Conservation (phyloP, 805 yeast species). For the Ogataea allantospora region DNA sequence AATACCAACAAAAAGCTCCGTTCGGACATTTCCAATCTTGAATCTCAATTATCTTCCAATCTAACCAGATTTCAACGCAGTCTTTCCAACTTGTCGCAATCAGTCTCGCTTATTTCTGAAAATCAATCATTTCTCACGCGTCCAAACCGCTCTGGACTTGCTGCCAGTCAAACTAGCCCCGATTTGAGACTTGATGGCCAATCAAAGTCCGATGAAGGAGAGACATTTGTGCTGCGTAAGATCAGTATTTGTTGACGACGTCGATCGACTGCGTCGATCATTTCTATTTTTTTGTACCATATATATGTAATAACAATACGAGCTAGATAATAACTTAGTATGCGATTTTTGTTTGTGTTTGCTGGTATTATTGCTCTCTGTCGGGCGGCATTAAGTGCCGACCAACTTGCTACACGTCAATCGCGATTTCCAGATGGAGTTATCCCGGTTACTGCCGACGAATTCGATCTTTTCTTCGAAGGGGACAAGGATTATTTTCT, state of each 20-base stretch:
- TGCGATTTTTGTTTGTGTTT: slow-evolving; percentile 1
- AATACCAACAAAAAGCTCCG: slow-evolving; percentile 8
- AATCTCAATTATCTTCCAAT: slow-evolving; percentile 16
- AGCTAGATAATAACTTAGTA: background rate
- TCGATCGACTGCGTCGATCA: slow-evolving; percentile 5
- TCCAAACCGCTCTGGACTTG: background rate
- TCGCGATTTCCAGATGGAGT: slow-evolving; percentile 34
- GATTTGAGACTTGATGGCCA: slow-evolving; percentile 10
- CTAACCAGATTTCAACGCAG: slow-evolving; percentile 17
- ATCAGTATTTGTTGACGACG: slow-evolving; percentile 9
- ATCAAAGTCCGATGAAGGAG: slow-evolving; percentile 12
- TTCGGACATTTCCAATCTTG: slow-evolving; percentile 15
- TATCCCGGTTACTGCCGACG: slow-evolving; percentile 41
- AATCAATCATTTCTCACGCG: slow-evolving; percentile 19
- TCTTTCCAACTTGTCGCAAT: slow-evolving; percentile 19
- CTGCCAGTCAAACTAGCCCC: background rate
- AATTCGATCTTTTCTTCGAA: slow-evolving; percentile 38
- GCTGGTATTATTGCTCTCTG: slow-evolving; percentile 5
- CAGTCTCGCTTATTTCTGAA: slow-evolving; percentile 22
- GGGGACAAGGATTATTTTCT: slow-evolving; percentile 55
- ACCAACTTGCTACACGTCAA: slow-evolving; percentile 16
- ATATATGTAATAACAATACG: background rate
- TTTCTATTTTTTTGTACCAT: too few species aligned
- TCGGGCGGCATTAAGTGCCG: slow-evolving; percentile 16
- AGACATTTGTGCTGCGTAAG: slow-evolving; percentile 19